Evolutionary conservation across 441 rosid species (phyloP), one percentile per base, ranked within the genome.

Genomic region (Mallotus repandus): DNA sequence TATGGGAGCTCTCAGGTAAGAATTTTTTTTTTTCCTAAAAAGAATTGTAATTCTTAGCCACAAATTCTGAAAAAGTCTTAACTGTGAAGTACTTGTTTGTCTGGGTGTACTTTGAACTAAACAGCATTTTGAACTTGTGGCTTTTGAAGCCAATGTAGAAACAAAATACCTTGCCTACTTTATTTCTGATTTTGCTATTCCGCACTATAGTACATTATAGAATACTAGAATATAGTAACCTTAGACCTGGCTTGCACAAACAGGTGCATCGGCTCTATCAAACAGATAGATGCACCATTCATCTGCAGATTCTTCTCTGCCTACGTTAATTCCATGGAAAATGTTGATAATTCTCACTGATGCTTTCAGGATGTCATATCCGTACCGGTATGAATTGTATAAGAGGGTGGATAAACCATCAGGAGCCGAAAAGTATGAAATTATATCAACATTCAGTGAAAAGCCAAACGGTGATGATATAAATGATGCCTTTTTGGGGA

Each of bases 1-100:
- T 52, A 92, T 95, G 96, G 98, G 97, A 45, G 96, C 98, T 83
- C 89, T 95, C 53, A 89, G 99, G 99, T 92, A 72, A 69, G 58
- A n/a, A n/a, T 50, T 1, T 25, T 25, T 25, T 2, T 46, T 59
- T 22, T 22, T 13, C 15, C 56, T 52, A 19, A 7, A 56, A 25
- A 2, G 1, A 25, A 15, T 21, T 18, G 63, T n/a, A 63, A 48
- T 76, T 66, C 66, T 18, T 7, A 48, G 3, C 2, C 8, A 22
- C 43, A 43, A 59, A 18, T 57, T 6, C 13, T 21, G 32, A 68
- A 10, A 12, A 18, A 53, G 5, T 32, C 6, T 53, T n/a, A n/a
- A n/a, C n/a, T n/a, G n/a, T n/a, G n/a, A n/a, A 10, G 3, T 68
- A 2, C 49, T n/a, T 53, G 21, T 46, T 45, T 65, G 55, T 22